Conservation (phyloP, 1,139 yeast genomes). For the Scheffersomyces quercinus region DNA sequence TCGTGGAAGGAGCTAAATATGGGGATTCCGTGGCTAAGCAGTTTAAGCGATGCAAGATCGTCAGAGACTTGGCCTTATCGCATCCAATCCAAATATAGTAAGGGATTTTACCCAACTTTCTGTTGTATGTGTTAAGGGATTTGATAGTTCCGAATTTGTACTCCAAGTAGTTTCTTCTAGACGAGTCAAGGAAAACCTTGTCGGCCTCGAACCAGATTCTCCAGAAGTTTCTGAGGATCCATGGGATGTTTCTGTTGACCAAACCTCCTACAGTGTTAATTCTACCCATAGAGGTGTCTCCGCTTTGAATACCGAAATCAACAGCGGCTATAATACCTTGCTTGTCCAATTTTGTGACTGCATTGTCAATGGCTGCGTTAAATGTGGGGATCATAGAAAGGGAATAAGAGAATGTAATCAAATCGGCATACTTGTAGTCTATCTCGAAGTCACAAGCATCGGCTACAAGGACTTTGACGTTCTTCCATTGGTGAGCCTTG, state of each 20-base stretch:
- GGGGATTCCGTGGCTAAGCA: constrained; percentile 81
- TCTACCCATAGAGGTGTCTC: constrained; percentile 66
- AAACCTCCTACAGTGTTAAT: constrained; percentile 75
- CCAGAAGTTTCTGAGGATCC: constrained; percentile 82
- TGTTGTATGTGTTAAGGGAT: constrained; percentile 67
- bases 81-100: constrained; percentile 85
- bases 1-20: constrained; percentile 61
- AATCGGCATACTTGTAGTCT: constrained; percentile 46
- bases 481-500: constrained; percentile 52
- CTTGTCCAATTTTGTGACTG: constrained; percentile 51
- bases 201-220: constrained; percentile 87
- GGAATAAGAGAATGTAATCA: constrained; percentile 76
- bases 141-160: constrained; percentile 79
- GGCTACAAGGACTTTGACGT: constrained; percentile 69
- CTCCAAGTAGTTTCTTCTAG: constrained; percentile 81
- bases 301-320: constrained; percentile 77
- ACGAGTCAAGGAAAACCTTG: constrained; percentile 73
- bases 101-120: constrained; percentile 68
- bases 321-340: constrained; percentile 67
- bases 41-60: constrained; percentile 63
- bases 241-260: constrained; percentile 68
- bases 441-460: constrained; percentile 76
- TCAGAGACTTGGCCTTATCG: constrained; percentile 62
- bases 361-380: constrained; percentile 77
- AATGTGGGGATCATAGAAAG: constrained; percentile 84